A percentile compares a stretch with the other conserved stretches of the same genome.
phyloP scores from a whole-genome alignment of 495 filamentous ascomycete species.

The Tuber borchii region DNA sequence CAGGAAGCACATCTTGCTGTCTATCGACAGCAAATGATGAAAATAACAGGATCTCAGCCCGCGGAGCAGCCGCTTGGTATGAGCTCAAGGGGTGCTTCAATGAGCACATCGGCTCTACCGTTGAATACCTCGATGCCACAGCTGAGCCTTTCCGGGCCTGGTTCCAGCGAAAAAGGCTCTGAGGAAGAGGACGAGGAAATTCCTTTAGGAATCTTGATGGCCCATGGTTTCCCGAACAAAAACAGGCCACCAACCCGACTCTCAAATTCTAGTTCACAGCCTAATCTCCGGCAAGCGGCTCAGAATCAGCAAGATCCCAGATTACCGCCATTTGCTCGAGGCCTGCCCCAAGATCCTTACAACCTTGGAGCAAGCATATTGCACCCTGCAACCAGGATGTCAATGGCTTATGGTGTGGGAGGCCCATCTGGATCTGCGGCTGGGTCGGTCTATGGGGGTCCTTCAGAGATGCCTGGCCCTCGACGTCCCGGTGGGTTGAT shows the following conservation, averaged over 20 bases:
- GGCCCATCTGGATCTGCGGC: conserved; percentile 48
- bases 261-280: conserved; percentile 58
- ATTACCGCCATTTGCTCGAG: conserved; percentile 78
- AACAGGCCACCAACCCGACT: conserved; percentile 70
- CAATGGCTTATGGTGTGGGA: conserved; percentile 62
- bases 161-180: conserved; percentile 48
- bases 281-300: conserved; percentile 52
- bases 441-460: conserved; percentile 44
- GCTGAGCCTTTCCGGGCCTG: conserved; percentile 38
- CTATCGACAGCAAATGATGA: conserved; percentile 95
- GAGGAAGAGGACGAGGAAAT: conserved; percentile 77
- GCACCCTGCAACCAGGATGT: conserved; percentile 66
- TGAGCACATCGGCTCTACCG: conserved; percentile 53
- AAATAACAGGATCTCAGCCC: conserved; percentile 69
- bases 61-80: conserved; percentile 44
- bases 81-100: conserved; percentile 45
- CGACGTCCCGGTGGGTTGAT: conserved; percentile 65
- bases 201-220: conserved; percentile 78
- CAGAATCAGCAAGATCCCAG: conserved; percentile 40
- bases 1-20: conserved; percentile 87
- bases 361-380: conserved; percentile 70
- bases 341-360: conserved; percentile 83
- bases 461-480: conserved; percentile 44
- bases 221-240: conserved; percentile 86
- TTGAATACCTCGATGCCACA: conserved; percentile 32